Percentiles rank a stretch among this genome's conserved stretches.
Conservation (phyloP, 78 protist species). For the Dictyostelium firmibasis region DNA sequence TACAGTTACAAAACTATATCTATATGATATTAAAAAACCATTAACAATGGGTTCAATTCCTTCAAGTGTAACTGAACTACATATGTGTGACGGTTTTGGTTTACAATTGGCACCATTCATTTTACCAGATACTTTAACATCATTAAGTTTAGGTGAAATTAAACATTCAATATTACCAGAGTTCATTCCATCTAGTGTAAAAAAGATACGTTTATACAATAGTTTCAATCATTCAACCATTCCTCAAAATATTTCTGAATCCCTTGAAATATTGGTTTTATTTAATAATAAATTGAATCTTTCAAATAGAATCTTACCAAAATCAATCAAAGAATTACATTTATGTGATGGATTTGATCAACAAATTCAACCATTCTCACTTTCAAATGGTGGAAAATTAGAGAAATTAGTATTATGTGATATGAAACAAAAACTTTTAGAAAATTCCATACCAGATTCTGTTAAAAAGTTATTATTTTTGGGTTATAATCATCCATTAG, state of each 20-base stretch:
- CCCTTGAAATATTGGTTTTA: neutral
- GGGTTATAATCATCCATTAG: neutral
- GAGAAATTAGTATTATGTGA: neutral
- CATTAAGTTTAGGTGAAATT: neutral
- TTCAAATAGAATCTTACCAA: neutral
- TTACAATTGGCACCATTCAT: neutral
- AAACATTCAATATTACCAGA: neutral
- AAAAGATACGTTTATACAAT: neutral
- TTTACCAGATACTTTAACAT: neutral
- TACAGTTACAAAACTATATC: neutral
- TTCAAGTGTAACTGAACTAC: neutral
- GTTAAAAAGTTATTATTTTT: neutral
- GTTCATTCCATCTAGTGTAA: neutral
- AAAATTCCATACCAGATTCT: neutral
- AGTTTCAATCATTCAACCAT: neutral
- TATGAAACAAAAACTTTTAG: neutral
- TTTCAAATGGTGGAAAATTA: neutral
- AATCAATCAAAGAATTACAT: neutral
- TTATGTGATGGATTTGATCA: neutral
- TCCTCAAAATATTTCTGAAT: neutral
- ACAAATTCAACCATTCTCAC: neutral
- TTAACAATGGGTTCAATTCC: neutral
- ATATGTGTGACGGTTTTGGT: neutral
- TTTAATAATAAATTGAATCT: neutral
- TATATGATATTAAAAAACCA: conserved; percentile 7